Evolutionary conservation across 805 yeast genomes (phyloP), one percentile per base, ranked within the genome.

Genomic region (Candida michaelii): DNA sequence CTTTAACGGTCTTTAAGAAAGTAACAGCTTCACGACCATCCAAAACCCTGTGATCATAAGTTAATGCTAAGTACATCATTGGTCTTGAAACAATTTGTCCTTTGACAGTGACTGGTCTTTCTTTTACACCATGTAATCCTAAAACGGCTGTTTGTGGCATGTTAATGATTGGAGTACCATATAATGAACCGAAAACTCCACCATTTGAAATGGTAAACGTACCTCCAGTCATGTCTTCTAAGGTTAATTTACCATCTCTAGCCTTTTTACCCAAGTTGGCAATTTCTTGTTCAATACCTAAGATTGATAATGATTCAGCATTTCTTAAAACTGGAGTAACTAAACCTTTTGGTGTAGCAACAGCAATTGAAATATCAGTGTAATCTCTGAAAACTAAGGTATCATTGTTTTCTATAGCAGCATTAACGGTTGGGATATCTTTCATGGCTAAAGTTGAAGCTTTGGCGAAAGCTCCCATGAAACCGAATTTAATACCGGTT

Each of bases 171-270:
- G 99, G 99, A 40, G 99, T 93, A 66, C 99, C 99, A 68, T 85
- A 89, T 54, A 93, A 76, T 18, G 98, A 93, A 51, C 99, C 99
- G 60, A 93, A 93, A 45, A 93, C 97, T 69, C 99, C 99, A 66
- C 99, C 99, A 74, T 93, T 93, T 43, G 98, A 93, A 59, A 93
- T 93, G 60, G 99, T 93, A 78, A 93, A 90, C 47, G 98, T 90
- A 69, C 99, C 99, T 67, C 99, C 99, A 48, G 97, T 80, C 98
- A 93, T 91, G 69, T 93, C 99, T 76, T 93, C 99, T 52, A 93
- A 72, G 43, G 97, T 88, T 62, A 93, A 79, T 74, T 93, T 90
- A 61, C 93, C 93, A 65, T 91, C 98, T 70, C 98, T 87, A 50
- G 99, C 99, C 74, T 89, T 91, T 62, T 73, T 74, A 70, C 97